phyloP scores from a whole-genome alignment of 768 basidiomycete species.

The Daedaleopsis sinensis region DNA sequence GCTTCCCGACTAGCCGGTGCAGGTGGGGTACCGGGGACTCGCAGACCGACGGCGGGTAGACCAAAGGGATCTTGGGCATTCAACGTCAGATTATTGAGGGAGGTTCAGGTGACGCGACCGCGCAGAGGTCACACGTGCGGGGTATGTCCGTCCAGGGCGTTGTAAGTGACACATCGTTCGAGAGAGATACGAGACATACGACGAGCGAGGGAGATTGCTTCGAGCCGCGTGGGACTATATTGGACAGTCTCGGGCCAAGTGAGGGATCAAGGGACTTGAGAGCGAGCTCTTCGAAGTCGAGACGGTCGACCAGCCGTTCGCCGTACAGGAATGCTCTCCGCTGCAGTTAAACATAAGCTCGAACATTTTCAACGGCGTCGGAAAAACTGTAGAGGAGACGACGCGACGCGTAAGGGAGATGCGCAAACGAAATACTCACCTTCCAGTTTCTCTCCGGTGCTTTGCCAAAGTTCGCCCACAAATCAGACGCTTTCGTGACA shows the following conservation, averaged over 20 bases:
- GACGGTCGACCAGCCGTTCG: slow-evolving; percentile 66
- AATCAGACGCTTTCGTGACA: slow-evolving; percentile 51
- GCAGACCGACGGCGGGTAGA: slow-evolving; percentile 51
- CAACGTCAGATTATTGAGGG: no score
- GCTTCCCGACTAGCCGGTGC: slow-evolving; percentile 49
- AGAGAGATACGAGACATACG: slow-evolving; percentile 7
- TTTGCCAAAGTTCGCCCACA: slow-evolving; percentile 73
- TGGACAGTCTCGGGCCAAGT: slow-evolving; percentile 49
- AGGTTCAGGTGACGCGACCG: neutral
- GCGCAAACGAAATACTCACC: slow-evolving; percentile 43
- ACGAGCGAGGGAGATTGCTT: slow-evolving; percentile 17
- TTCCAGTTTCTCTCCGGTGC: slow-evolving; percentile 70
- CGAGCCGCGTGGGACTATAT: slow-evolving; percentile 15
- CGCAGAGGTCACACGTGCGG: neutral
- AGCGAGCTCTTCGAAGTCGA: slow-evolving; percentile 82
- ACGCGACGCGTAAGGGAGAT: neutral
- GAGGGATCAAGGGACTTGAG: slow-evolving; percentile 75
- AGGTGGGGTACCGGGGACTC: slow-evolving; percentile 48
- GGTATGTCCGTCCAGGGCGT: slow-evolving; percentile 5
- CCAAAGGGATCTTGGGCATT: slow-evolving; percentile 51
- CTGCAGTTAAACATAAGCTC: slow-evolving; percentile 38
- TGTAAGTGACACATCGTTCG: slow-evolving; percentile 18
- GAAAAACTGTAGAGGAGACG: neutral
- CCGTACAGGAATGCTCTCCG: slow-evolving; percentile 62
- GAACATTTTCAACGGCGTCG: no score